Evolutionary conservation across 2,329 filamentous ascomycete species (phyloP).

Genomic region (Colletotrichum acutatum): DNA sequence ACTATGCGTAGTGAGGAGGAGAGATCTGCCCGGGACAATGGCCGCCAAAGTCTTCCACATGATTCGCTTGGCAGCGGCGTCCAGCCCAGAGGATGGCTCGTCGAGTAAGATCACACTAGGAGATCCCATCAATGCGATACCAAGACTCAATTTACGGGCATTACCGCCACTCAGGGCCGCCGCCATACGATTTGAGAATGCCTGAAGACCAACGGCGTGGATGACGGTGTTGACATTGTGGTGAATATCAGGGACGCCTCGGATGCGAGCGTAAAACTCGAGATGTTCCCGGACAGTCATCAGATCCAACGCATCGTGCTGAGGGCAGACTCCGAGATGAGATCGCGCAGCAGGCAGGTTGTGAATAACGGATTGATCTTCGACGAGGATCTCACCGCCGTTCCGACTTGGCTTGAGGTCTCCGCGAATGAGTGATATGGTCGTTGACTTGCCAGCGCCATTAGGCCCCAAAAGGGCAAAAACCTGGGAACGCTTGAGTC

Average conservation of each 20-base stretch:
- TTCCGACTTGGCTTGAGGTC: slow-evolving; percentile 79
- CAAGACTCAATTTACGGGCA: slow-evolving; percentile 90
- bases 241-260: slow-evolving; percentile 79
- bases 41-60: slow-evolving; percentile 90
- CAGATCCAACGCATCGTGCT: slow-evolving; percentile 86
- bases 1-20: slow-evolving; percentile 90
- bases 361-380: slow-evolving; percentile 78
- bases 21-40: slow-evolving; percentile 80
- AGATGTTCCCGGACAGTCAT: slow-evolving; percentile 93
- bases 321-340: slow-evolving; percentile 91
- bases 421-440: slow-evolving; percentile 89
- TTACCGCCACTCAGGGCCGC: slow-evolving; percentile 87
- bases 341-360: slow-evolving; percentile 78
- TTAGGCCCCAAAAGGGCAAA: slow-evolving; percentile 93
- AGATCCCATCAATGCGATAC: slow-evolving; percentile 93
- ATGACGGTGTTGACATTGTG: slow-evolving; percentile 84
- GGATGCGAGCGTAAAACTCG: slow-evolving; percentile 85
- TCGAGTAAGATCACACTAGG: slow-evolving; percentile 88
- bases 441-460: slow-evolving; percentile 91
- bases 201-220: slow-evolving; percentile 80
- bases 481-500: slow-evolving; percentile 81
- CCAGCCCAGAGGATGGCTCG: slow-evolving; percentile 89
- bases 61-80: slow-evolving; percentile 88
- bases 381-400: slow-evolving; percentile 84
- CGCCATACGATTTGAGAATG: slow-evolving; percentile 80